Conservation (phyloP, 768 basidiomycete genomes). For the Mycena sanguinolenta region DNA sequence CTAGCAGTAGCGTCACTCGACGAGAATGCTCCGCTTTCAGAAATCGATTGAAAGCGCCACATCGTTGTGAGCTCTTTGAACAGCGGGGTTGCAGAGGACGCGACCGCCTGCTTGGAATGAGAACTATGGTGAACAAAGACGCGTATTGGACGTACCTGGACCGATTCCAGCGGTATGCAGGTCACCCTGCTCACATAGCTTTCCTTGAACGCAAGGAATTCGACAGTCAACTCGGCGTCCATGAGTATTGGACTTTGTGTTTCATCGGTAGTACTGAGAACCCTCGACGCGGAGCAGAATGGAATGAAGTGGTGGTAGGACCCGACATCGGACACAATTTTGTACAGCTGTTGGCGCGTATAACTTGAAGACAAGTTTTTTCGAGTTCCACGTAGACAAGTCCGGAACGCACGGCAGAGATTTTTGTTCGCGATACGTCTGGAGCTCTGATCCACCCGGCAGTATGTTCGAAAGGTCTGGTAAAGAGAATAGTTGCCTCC, state of each 20-base stretch:
- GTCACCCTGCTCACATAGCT: constrained; percentile 89
- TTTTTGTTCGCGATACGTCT: constrained; percentile 86
- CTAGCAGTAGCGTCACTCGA: constrained; percentile 63
- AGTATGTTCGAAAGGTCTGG: constrained; percentile 62
- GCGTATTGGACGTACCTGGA: constrained; percentile 69
- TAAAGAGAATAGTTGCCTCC: constrained; percentile 62
- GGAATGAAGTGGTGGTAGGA: constrained; percentile 92
- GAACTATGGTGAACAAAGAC: constrained; percentile 15
- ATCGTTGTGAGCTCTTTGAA: constrained; percentile 79
- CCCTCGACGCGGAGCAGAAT: constrained; percentile 82
- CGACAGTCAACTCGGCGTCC: constrained; percentile 89
- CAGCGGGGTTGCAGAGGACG: constrained; percentile 77
- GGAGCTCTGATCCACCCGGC: constrained; percentile 59
- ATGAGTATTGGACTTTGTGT: constrained; percentile 58
- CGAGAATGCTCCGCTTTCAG: constrained; percentile 49
- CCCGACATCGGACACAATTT: constrained; percentile 87
- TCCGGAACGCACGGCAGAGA: constrained; percentile 83
- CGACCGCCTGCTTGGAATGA: constrained; percentile 67
- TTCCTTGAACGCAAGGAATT: constrained; percentile 90
- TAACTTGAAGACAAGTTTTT: constrained; percentile 65
- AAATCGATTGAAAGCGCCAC: constrained; percentile 70
- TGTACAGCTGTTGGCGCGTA: constrained; percentile 81
- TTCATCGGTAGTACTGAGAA: constrained; percentile 59
- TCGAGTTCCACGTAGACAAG: constrained; percentile 29
- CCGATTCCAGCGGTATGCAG: constrained; percentile 81